Evolutionary conservation across 768 basidiomycete genomes (phyloP), one percentile per base, ranked within the genome.

Genomic region (Panaeolus cyanescens): DNA sequence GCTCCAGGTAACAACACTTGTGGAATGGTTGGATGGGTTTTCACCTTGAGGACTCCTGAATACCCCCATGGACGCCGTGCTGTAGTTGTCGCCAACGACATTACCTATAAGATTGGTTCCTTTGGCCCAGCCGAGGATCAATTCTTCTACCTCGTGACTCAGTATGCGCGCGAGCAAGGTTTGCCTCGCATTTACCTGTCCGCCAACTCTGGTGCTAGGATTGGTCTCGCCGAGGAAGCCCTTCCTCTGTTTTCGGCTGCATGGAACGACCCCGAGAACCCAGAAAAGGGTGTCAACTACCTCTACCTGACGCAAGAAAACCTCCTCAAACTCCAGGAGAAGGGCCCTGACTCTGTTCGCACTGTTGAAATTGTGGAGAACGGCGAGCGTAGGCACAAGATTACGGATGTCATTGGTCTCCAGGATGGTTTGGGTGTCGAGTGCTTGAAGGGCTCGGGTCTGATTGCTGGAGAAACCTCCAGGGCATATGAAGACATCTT

Each of bases 401-500:
- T 99, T 74, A 97, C 94, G 39, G 94, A 95, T 68, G 88, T 99
- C 72, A 96, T 99, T 65, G 97, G 97, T 72, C 79, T 95, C n/a
- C 95, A 97, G 72, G 93, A 99, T 62, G 97, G 97, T 60, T 85
- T 99, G 17, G 96, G 97, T 69, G 97, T 99, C 28, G 97, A 99
- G 75, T 97, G 88, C 58, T 79, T 99, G 72, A 94, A 83, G 74
- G 97, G 97, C 42, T 99, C 97, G 28, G 97, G 96, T 74, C 87
- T 99, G 65, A 99, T 99, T 70, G 97, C 97, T 33, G 97, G 97
- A 50, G 97, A 97, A 75, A 99, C 97, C 0, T 96, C 96, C 32
- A 88, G 97, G 32, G 97, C 97, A 0, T 99, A 99, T 75, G 96
- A 99, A 69, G 97, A 99, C 72, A 98, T 99, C 72, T 99, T 99